Percentiles rank a stretch among this genome's conserved stretches.
These are phyloP conservation scores for Capsicum rhomboideum DNA, from an alignment of 257 asterid species.

Conservation along the genomic window DNA sequence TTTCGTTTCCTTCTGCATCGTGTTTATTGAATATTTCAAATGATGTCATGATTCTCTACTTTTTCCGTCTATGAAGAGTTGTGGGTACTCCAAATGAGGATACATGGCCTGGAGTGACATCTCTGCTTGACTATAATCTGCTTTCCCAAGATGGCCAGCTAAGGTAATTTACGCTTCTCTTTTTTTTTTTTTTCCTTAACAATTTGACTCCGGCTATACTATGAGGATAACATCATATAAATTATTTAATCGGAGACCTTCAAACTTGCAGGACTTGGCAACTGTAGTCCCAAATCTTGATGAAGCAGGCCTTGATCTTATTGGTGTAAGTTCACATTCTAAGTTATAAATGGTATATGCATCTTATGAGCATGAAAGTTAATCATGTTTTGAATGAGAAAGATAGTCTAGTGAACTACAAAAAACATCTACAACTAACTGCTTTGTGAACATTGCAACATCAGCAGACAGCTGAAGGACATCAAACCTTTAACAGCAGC, in stretches of 20 bases:
- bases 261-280: conserved; percentile 55
- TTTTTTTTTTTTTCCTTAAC: neutral
- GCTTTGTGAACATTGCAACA: neutral
- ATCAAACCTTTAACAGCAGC: neutral
- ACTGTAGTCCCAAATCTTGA: conserved; percentile 70
- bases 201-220: neutral
- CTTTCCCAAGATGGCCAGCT: conserved; percentile 78
- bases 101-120: conserved; percentile 92
- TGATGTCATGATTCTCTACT: conserved; percentile 2
- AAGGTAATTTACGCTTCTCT: conserved; percentile 37
- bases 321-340: conserved; percentile 44
- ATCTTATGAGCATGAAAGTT: neutral
- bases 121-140: conserved; percentile 82
- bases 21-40: neutral
- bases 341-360: neutral
- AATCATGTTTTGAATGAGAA: neutral
- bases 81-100: conserved; percentile 95
- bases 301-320: conserved; percentile 76
- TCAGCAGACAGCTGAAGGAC: neutral
- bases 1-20: neutral
- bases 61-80: conserved; percentile 33
- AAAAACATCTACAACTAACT: neutral
- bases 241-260: neutral
- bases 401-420: neutral
- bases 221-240: neutral